These are phyloP conservation scores for Simmondsia chinensis DNA, from an alignment of 148 eudicot species.

Conservation along the genomic window DNA sequence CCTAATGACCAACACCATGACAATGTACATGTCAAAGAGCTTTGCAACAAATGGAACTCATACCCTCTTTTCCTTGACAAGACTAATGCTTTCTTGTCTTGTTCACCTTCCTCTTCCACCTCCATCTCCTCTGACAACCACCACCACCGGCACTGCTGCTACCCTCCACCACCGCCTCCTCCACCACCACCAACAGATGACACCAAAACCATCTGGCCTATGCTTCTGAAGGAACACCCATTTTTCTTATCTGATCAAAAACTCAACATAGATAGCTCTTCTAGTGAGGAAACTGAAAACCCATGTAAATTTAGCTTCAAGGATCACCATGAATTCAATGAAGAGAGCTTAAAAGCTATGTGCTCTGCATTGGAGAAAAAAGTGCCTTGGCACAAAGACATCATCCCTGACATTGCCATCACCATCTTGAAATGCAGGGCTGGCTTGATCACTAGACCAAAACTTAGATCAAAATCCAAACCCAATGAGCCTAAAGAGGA, in stretches of 20 bases:
- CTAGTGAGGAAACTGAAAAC: conserved; percentile 48
- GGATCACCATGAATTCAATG: conserved; percentile 30
- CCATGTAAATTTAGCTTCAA: conserved; percentile 21
- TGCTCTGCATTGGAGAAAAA: conserved; percentile 47
- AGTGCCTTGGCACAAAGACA: conserved; percentile 67
- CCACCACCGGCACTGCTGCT: conserved; percentile 13
- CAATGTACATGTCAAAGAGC: conserved; percentile 39
- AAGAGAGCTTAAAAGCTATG: conserved; percentile 31
- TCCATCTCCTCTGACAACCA: conserved; percentile 42
- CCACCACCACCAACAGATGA: conserved; percentile 32
- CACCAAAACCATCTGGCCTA: conserved; percentile 51
- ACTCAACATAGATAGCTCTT: conserved; percentile 84
- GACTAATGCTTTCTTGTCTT: conserved; percentile 24
- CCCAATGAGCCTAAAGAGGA: too few relatives aligned
- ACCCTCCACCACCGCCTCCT: conserved; percentile 12
- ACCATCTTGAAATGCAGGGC: conserved; percentile 43
- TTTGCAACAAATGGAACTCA: conserved; percentile 78
- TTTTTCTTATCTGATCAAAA: too few relatives aligned
- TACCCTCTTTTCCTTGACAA: conserved; percentile 30
- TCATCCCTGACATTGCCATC: conserved; percentile 36
- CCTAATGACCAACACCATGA: conserved; percentile 39
- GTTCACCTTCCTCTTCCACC: conserved; percentile 49
- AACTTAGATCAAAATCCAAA: neutral
- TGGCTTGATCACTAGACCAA: conserved; percentile 13
- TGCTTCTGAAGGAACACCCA: too few relatives aligned